Percentiles rank a stretch among this genome's conserved stretches.
phyloP scores from a whole-genome alignment of 1,284 basidiomycete species.

The Cystobasidium slooffiae region DNA sequence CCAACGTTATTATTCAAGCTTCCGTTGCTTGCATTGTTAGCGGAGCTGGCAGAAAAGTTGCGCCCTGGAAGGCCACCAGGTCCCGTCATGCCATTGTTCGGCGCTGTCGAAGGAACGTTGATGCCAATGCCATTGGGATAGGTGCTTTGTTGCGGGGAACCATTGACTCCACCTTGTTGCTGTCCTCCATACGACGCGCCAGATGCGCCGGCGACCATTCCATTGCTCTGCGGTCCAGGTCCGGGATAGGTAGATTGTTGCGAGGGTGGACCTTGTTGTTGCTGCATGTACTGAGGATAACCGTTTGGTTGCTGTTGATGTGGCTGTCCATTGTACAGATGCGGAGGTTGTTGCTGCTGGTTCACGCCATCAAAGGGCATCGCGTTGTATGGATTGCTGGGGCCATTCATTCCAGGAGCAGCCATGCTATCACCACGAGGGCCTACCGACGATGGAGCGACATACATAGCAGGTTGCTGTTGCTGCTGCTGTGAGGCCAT shows the following conservation, averaged over 20 bases:
- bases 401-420: slow-evolving; percentile 15
- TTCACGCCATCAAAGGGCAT: slow-evolving; percentile 23
- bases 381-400: slow-evolving; percentile 10
- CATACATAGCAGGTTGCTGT: slow-evolving; percentile 24
- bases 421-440: not conserved
- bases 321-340: not conserved
- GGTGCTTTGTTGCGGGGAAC: slow-evolving; percentile 23
- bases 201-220: slow-evolving; percentile 32
- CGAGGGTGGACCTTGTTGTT: slow-evolving; percentile 3
- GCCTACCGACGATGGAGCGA: not conserved
- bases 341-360: slow-evolving; percentile 23
- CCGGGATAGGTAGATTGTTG: slow-evolving; percentile 11
- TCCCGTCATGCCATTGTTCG: slow-evolving; percentile 7
- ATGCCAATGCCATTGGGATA: slow-evolving; percentile 40
- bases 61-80: slow-evolving; percentile 17
- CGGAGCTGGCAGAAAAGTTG: slow-evolving; percentile 12
- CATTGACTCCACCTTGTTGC: not conserved
- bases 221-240: slow-evolving; percentile 19
- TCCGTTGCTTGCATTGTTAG: slow-evolving; percentile 13
- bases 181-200: slow-evolving; percentile 17
- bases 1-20: not conserved
- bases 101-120: not conserved
- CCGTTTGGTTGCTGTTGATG: slow-evolving; percentile 16
- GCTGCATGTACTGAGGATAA: not conserved
- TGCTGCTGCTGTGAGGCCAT: slow-evolving; percentile 12